phyloP scores from a whole-genome alignment of 2,329 filamentous ascomycete genomes.

The Botryosphaeria dothidea region DNA sequence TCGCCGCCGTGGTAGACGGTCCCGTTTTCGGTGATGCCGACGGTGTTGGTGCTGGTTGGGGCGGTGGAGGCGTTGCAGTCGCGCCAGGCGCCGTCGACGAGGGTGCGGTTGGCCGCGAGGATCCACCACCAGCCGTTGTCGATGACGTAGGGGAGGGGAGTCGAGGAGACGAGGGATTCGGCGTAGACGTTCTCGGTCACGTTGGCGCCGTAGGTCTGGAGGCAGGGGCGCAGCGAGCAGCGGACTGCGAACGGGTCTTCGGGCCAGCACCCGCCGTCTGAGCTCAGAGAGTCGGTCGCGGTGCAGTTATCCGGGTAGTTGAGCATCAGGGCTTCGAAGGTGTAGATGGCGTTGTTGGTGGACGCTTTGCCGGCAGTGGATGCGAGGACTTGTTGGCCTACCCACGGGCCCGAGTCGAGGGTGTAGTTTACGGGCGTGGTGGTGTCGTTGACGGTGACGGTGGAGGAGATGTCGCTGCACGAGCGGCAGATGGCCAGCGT shows the following conservation, averaged over 20 bases:
- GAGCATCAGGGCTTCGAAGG: slow-evolving; percentile 8
- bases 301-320: not conserved
- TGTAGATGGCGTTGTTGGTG: not conserved
- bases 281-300: not conserved
- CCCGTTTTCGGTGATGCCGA: not conserved
- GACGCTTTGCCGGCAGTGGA: no score
- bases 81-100: not conserved
- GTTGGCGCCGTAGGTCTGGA: not conserved
- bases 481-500: not conserved
- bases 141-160: not conserved
- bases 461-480: not conserved
- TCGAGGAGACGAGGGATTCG: not conserved
- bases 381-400: not conserved
- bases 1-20: no score
- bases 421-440: not conserved
- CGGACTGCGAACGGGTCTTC: not conserved
- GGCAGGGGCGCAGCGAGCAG: not conserved
- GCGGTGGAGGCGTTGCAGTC: not conserved
- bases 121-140: not conserved
- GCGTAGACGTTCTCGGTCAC: not conserved
- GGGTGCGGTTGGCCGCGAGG: not conserved
- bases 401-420: not conserved
- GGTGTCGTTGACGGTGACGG: not conserved
- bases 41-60: not conserved
- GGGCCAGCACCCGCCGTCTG: not conserved